Evolutionary conservation across 768 basidiomycete genomes (phyloP).

Genomic region (Russula emetica): DNA sequence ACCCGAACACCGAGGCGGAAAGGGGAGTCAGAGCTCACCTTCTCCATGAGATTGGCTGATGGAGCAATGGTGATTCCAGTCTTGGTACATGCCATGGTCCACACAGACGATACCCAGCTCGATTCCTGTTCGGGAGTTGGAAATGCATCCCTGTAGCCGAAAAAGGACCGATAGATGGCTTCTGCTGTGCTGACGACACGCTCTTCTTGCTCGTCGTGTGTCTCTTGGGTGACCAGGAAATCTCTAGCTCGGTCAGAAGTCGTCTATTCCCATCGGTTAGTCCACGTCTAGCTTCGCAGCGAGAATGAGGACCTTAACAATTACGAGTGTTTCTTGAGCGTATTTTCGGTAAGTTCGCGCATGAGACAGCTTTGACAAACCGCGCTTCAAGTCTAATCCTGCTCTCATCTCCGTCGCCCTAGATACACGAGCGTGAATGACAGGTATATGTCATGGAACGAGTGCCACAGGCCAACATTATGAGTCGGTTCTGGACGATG

Average conservation of each 20-base stretch:
- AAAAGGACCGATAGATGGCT: slow-evolving; percentile 17
- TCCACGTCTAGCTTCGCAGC: not conserved
- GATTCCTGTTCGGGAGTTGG: slow-evolving; percentile 16
- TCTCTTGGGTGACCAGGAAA: not conserved
- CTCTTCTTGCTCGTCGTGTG: slow-evolving; percentile 3
- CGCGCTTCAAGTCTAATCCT: slow-evolving; percentile 9
- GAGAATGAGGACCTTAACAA: slow-evolving; percentile 12
- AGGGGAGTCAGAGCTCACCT: not conserved
- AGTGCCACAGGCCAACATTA: slow-evolving; percentile 3
- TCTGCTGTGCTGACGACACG: slow-evolving; percentile 1
- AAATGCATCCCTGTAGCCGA: slow-evolving; percentile 18
- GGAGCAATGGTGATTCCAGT: slow-evolving; percentile 3
- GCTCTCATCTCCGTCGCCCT: slow-evolving; percentile 20
- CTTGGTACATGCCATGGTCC: slow-evolving; percentile 15
- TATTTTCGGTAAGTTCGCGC: slow-evolving; percentile 13
- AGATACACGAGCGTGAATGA: not conserved
- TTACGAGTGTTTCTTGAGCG: slow-evolving; percentile 4
- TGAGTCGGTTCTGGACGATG: slow-evolving; percentile 9
- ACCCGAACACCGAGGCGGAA: not conserved
- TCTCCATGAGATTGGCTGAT: slow-evolving; percentile 6
- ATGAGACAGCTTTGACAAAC: slow-evolving; percentile 8
- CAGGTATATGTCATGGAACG: not conserved
- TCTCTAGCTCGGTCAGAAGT: slow-evolving; percentile 19
- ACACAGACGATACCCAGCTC: slow-evolving; percentile 9
- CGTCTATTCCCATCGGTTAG: slow-evolving; percentile 4